Percentiles rank a stretch among this genome's conserved stretches.
Evolutionary conservation across 2,329 filamentous ascomycete species (phyloP).

Genomic region (Trichocomaceae sp.): DNA sequence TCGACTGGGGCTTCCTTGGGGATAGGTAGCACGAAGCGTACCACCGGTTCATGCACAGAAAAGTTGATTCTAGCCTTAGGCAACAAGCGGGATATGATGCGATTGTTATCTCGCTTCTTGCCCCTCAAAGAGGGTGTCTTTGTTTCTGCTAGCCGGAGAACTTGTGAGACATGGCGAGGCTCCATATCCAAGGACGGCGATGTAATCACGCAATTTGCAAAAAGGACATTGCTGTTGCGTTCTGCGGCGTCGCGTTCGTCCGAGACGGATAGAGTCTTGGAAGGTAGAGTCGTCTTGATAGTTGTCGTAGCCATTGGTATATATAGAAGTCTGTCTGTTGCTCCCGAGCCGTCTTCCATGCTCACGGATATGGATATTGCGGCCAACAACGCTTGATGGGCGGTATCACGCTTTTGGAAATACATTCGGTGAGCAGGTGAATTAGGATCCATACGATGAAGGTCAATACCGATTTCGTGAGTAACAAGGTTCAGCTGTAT

Average conservation of each 20-base stretch:
- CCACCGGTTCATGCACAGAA: slow-evolving; percentile 90
- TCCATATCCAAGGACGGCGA: slow-evolving; percentile 92
- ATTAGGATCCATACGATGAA: slow-evolving; percentile 83
- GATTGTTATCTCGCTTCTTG: slow-evolving; percentile 47
- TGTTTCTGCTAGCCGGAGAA: slow-evolving; percentile 67
- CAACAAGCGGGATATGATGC: slow-evolving; percentile 78
- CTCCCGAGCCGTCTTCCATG: slow-evolving; percentile 80
- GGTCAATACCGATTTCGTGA: slow-evolving; percentile 91
- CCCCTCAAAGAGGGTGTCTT: slow-evolving; percentile 38
- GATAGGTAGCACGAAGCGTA: slow-evolving; percentile 80
- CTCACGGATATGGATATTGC: slow-evolving; percentile 89
- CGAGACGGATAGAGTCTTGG: slow-evolving; percentile 80
- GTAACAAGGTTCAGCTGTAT: slow-evolving; percentile 82
- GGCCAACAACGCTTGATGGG: slow-evolving; percentile 87
- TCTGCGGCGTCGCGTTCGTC: slow-evolving; percentile 66
- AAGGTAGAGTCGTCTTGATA: slow-evolving; percentile 86
- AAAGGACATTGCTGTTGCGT: slow-evolving; percentile 90
- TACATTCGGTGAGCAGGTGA: slow-evolving; percentile 98
- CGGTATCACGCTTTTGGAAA: slow-evolving; percentile 84
- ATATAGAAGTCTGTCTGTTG: slow-evolving; percentile 81
- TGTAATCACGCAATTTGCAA: slow-evolving; percentile 91
- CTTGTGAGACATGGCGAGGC: slow-evolving; percentile 79
- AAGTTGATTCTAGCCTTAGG: slow-evolving; percentile 94
- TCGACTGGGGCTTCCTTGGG: slow-evolving; percentile 53
- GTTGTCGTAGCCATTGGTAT: slow-evolving; percentile 96